phyloP scores from a whole-genome alignment of 2,329 filamentous ascomycete genomes.

The Aspergillus fumigatiaffinis region DNA sequence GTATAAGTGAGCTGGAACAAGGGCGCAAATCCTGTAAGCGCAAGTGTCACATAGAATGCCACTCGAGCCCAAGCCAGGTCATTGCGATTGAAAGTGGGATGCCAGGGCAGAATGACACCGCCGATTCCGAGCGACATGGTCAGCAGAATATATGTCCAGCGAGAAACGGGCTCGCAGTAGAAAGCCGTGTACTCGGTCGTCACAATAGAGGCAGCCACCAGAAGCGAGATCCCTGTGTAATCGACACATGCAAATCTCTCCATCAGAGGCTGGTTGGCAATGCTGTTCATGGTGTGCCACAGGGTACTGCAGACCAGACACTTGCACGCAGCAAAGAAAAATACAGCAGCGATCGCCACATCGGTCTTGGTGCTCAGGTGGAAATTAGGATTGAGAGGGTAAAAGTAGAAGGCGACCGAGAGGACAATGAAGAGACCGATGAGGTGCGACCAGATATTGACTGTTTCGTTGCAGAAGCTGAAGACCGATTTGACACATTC shows the following conservation, averaged over 20 bases:
- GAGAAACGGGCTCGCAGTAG: slow-evolving; percentile 88
- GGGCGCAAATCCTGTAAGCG: slow-evolving; percentile 82
- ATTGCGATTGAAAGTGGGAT: slow-evolving; percentile 84
- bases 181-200: slow-evolving; percentile 98
- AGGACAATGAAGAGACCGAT: slow-evolving; percentile 86
- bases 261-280: slow-evolving; percentile 82
- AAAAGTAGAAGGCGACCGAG: slow-evolving; percentile 90
- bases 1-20: slow-evolving; percentile 77
- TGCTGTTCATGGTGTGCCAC: slow-evolving; percentile 99
- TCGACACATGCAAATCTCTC: slow-evolving; percentile 97
- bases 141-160: slow-evolving; percentile 78
- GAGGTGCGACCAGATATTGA: slow-evolving; percentile 98
- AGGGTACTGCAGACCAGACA: slow-evolving; percentile 92
- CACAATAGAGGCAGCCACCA: slow-evolving; percentile 92
- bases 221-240: slow-evolving; percentile 92
- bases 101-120: slow-evolving; percentile 91
- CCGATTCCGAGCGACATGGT: slow-evolving; percentile 78
- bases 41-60: slow-evolving; percentile 83
- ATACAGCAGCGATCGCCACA: slow-evolving; percentile 84
- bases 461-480: slow-evolving; percentile 80
- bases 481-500: slow-evolving; percentile 85
- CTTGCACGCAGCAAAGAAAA: slow-evolving; percentile 94
- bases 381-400: slow-evolving; percentile 84
- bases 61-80: slow-evolving; percentile 95
- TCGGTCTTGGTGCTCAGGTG: slow-evolving; percentile 80